These are phyloP conservation scores for Selenicereus undatus DNA, from an alignment of 148 eudicot species.

Conservation along the genomic window DNA sequence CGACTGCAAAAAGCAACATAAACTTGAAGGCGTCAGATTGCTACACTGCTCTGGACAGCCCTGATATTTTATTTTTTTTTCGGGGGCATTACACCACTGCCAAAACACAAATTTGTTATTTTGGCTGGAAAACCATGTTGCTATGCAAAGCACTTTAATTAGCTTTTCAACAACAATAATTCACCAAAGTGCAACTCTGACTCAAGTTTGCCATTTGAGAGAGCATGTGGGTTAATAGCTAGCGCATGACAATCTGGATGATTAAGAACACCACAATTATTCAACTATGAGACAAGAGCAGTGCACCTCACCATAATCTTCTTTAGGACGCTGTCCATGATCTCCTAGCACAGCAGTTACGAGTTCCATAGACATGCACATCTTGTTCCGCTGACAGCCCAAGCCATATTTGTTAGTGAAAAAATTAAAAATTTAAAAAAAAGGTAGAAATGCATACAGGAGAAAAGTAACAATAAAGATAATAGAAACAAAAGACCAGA, in stretches of 20 bases:
- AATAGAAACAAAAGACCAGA: not conserved
- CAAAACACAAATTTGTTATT: no score
- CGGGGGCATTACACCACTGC: no score
- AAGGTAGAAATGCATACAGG: not conserved
- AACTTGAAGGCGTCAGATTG: conserved; percentile 9
- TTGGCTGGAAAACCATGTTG: no score
- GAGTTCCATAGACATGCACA: conserved; percentile 94
- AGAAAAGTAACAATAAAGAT: not conserved
- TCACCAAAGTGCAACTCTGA: not conserved
- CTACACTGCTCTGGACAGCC: not conserved
- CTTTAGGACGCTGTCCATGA: conserved; percentile 93
- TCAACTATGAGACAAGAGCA: conserved; percentile 7
- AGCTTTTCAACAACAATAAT: not conserved
- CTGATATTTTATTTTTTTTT: no score
- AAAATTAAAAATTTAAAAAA: no score
- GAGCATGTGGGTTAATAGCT: not conserved
- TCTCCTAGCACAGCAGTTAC: conserved; percentile 98
- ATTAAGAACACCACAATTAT: not conserved
- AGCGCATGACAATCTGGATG: not conserved
- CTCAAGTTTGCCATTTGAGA: not conserved
- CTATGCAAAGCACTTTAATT: not conserved
- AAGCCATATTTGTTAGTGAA: not conserved
- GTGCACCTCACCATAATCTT: conserved; percentile 69
- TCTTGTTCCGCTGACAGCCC: conserved; percentile 53
- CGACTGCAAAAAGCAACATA: conserved; percentile 51